Conservation (phyloP, 2,329 filamentous ascomycete species). For the Aspergillus melleus region DNA sequence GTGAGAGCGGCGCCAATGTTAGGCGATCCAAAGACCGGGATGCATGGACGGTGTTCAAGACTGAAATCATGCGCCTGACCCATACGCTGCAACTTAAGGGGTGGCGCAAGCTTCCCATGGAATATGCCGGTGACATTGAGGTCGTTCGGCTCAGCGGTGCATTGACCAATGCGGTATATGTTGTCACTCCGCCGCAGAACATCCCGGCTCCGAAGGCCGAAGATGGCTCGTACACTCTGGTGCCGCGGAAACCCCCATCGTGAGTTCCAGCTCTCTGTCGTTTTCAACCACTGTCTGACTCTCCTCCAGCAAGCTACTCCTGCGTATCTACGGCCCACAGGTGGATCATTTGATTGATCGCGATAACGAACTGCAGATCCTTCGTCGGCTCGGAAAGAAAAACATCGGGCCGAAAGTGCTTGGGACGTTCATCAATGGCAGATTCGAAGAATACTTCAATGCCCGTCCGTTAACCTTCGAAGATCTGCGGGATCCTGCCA, state of each 20-base stretch:
- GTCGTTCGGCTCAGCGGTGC: constrained; percentile 70
- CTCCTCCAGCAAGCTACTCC: constrained; percentile 66
- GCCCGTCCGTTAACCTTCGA: constrained; percentile 74
- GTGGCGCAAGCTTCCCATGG: constrained; percentile 75
- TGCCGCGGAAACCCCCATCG: constrained; percentile 52
- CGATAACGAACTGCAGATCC: constrained; percentile 82
- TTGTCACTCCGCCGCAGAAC: constrained; percentile 77
- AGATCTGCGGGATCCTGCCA: constrained; percentile 77
- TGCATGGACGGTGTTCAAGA: constrained; percentile 84
- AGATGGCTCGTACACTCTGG: constrained; percentile 39
- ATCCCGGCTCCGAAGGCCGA: constrained; percentile 48
- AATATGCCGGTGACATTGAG: constrained; percentile 43
- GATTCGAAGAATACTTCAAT: constrained; percentile 93
- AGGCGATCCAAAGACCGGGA: constrained; percentile 67
- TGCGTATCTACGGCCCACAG: constrained; percentile 92
- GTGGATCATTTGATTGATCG: constrained; percentile 95
- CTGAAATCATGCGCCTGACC: constrained; percentile 82
- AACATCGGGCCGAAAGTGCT: constrained; percentile 89
- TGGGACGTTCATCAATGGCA: constrained; percentile 89
- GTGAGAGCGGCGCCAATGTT: constrained; percentile 46
- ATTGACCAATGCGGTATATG: constrained; percentile 94
- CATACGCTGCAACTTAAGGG: constrained; percentile 89
- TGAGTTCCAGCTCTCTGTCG: constrained; percentile 38
- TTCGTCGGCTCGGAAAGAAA: constrained; percentile 82
- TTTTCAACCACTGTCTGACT: neutral